These are phyloP conservation scores for Gynandropsis gynandra DNA, from an alignment of 345 rosid species.

Conservation along the genomic window DNA sequence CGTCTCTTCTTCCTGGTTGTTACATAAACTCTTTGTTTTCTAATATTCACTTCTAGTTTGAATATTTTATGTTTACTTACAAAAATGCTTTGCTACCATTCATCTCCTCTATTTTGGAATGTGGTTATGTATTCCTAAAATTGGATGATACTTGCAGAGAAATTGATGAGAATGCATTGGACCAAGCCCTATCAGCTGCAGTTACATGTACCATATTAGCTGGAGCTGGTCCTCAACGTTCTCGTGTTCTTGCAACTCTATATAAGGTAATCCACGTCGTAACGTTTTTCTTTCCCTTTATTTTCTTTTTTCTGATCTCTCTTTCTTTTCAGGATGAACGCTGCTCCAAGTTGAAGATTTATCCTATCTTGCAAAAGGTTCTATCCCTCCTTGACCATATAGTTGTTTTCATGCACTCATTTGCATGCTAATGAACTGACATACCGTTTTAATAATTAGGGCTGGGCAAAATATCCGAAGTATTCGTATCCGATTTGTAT, in stretches of 20 bases:
- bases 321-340: constrained; percentile 73
- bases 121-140: background rate
- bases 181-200: constrained; percentile 91
- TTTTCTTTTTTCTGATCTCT: background rate
- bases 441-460: no score
- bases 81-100: no score
- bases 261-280: constrained; percentile 48
- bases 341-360: constrained; percentile 87
- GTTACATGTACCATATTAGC: constrained; percentile 95
- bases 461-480: no score
- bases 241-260: constrained; percentile 86
- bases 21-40: no score
- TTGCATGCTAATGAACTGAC: background rate
- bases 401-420: background rate
- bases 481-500: no score
- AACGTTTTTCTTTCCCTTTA: background rate
- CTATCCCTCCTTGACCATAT: constrained; percentile 11
- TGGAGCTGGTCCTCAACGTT: constrained; percentile 96
- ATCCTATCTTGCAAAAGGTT: constrained; percentile 94
- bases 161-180: constrained; percentile 88
- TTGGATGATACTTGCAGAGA: constrained; percentile 36
- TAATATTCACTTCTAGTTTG: no score
- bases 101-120: background rate
- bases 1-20: no score
- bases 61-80: no score